Base-by-base conservation (phyloP, 192 early-diverging fungal genomes). In the Gaertneriomyces semiglobifer region DNA sequence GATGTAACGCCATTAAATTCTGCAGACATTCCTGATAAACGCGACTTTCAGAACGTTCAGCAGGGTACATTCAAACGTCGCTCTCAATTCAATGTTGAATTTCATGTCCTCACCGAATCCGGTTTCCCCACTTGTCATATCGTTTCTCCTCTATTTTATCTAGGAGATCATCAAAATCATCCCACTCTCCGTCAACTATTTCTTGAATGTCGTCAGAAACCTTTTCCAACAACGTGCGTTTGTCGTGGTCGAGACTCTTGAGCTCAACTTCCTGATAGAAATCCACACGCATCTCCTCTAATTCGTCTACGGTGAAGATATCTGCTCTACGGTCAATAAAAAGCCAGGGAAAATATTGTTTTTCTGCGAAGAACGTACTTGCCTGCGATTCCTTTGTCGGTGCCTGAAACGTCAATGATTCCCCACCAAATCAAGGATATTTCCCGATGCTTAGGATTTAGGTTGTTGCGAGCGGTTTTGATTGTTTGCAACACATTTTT, bases 361-460 rank as follows among this genome's bases (percentile, higher is more conserved):
- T 57, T 25, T 18, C 12, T 12, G n/a, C 55, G n/a, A 57, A 18
- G n/a, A n/a, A n/a, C n/a, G 55, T 18, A 19, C 12, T 57, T 57
- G 55, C 12, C 55, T 12, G n/a, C 12, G 25, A 57, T 57, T 19
- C 9, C 55, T 57, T 12, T 57, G 20, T 57, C 55, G 10, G n/a
- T 19, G 12, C 55, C 55, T 12, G 55, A 18, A 19, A 57, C 55
- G 25, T 57, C 55, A 14, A 57, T 57, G 10, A 57, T 57, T 10
- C 55, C 55, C 55, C 55, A 57, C 55, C 55, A 57, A 11, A 57
- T 48, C 47, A 48, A 48, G 47, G 47, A 48, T 48, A 48, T 48
- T n/a, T 48, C 47, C 9, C 47, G 47, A 48, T 48, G 47, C 47
- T 48, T 48, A 48, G 9, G 10, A 48, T 48, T 48, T 9, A 48